phyloP scores from a whole-genome alignment of 1,284 basidiomycete genomes.

The Tremellales sp. region DNA sequence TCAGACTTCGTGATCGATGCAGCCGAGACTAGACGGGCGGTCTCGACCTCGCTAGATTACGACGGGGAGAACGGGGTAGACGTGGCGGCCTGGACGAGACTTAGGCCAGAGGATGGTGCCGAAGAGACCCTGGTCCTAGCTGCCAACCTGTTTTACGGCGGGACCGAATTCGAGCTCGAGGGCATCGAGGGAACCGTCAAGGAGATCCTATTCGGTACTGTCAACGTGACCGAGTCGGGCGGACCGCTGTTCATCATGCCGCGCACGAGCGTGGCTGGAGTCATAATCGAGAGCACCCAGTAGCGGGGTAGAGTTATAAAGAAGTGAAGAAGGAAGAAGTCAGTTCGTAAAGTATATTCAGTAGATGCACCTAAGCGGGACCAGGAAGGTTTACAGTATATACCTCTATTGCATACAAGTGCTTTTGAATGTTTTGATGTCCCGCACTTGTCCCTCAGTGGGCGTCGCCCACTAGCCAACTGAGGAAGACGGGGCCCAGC shows the following conservation, averaged over 20 bases:
- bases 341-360: no score
- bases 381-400: no score
- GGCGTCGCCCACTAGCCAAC: constrained; percentile 53
- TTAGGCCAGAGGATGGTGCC: background rate
- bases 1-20: constrained; percentile 3
- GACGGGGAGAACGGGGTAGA: constrained; percentile 4
- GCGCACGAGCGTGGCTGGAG: constrained; percentile 14
- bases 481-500: constrained; percentile 60
- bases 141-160: background rate
- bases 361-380: no score
- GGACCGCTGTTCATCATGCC: constrained; percentile 10
- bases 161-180: background rate
- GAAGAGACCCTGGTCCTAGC: constrained; percentile 5
- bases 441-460: no score
- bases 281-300: no score
- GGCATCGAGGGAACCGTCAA: constrained; percentile 7
- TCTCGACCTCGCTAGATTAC: background rate
- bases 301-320: no score
- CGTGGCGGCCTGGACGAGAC: constrained; percentile 3
- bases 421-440: no score
- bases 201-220: constrained; percentile 15
- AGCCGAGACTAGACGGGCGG: background rate
- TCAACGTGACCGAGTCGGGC: constrained; percentile 2
- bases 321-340: no score
- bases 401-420: no score